Evolutionary conservation across 495 filamentous ascomycete genomes (phyloP).

Genomic region (Lasiosphaeris hirsuta): DNA sequence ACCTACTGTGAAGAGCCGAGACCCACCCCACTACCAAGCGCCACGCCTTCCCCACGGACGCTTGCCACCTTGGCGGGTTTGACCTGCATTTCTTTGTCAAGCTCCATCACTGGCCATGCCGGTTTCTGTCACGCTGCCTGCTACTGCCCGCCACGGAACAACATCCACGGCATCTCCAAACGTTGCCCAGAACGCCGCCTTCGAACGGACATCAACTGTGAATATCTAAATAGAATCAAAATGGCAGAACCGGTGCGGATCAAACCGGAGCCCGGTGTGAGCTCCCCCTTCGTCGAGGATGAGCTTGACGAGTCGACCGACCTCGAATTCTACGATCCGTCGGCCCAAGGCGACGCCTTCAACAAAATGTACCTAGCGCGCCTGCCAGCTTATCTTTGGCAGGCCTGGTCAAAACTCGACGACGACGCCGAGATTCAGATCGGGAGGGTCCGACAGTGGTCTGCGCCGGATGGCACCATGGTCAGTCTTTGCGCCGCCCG

Average conservation of each 20-base stretch:
- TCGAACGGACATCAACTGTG: not conserved
- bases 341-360: slow-evolving; percentile 27
- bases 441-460: slow-evolving; percentile 69
- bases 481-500: slow-evolving; percentile 29
- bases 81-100: slow-evolving; percentile 7
- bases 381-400: slow-evolving; percentile 74
- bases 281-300: slow-evolving; percentile 57
- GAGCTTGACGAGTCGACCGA: slow-evolving; percentile 89
- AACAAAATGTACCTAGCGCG: slow-evolving; percentile 68
- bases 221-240: not conserved
- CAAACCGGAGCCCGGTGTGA: slow-evolving; percentile 67
- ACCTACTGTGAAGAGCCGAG: no score
- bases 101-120: not conserved
- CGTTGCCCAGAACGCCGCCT: no score
- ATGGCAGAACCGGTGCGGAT: slow-evolving; percentile 49
- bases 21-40: not conserved
- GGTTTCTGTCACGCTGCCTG: no score
- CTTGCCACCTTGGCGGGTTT: not conserved
- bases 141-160: no score
- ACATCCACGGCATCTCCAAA: no score
- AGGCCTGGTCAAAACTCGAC: slow-evolving; percentile 54
- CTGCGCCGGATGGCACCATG: slow-evolving; percentile 38
- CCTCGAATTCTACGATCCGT: slow-evolving; percentile 64
- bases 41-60: not conserved
- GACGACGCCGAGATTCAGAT: slow-evolving; percentile 61